Conservation (phyloP, 768 basidiomycete genomes). For the Hypholoma sublateritium region DNA sequence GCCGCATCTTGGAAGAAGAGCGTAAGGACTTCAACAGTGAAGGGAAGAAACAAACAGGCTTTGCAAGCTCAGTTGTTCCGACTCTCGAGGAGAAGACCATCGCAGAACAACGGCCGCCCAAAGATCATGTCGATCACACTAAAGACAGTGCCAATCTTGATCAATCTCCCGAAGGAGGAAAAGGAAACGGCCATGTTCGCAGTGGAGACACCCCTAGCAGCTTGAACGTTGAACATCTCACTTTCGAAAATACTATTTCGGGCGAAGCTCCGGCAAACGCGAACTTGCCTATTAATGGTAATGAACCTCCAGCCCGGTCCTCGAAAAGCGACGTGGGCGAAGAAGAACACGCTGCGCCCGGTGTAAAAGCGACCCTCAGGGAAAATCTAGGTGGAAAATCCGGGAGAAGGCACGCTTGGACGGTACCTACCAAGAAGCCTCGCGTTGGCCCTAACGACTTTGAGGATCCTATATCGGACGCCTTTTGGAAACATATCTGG, state of each 20-base stretch:
- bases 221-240: conserved; percentile 29
- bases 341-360: conserved; percentile 49
- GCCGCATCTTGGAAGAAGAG: conserved; percentile 45
- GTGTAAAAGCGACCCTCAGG: conserved; percentile 49
- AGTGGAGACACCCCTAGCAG: conserved; percentile 4
- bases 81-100: conserved; percentile 69
- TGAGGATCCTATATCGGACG: conserved; percentile 84
- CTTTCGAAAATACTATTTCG: conserved; percentile 35
- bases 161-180: conserved; percentile 5
- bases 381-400: conserved; percentile 55
- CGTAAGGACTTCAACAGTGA: conserved; percentile 52
- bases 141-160: conserved; percentile 8
- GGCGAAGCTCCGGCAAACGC: conserved; percentile 59
- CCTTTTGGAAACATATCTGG: conserved; percentile 93
- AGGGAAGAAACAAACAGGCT: conserved; percentile 51
- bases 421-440: conserved; percentile 66
- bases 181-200: background rate
- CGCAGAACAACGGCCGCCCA: conserved; percentile 43
- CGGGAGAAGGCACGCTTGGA: conserved; percentile 52
- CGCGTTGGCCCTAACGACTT: conserved; percentile 75
- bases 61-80: conserved; percentile 63
- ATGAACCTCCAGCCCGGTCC: conserved; percentile 47
- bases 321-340: conserved; percentile 40
- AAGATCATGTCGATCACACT: conserved; percentile 24
- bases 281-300: conserved; percentile 38